Conservation (phyloP, 768 basidiomycete species). For the Polyporus arcularius region DNA sequence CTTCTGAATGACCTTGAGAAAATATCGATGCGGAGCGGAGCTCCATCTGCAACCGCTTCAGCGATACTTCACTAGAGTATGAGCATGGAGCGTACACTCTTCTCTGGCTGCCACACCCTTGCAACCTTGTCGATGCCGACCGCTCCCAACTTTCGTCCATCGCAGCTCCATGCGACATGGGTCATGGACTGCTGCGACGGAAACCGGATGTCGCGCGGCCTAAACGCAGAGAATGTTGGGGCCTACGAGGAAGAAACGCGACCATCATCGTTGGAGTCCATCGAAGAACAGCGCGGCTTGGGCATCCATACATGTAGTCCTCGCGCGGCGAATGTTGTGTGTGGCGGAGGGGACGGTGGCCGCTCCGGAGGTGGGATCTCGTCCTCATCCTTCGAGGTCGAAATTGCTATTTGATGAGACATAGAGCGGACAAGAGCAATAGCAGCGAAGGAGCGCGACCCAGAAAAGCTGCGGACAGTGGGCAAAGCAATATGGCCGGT, state of each 20-base stretch:
- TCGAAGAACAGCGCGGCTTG: constrained; percentile 1
- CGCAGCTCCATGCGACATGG: constrained; percentile 83
- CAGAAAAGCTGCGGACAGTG: neutral
- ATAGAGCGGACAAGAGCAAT: neutral
- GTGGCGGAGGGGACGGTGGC: constrained; percentile 70
- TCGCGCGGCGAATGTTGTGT: constrained; percentile 69
- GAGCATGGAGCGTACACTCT: constrained; percentile 47
- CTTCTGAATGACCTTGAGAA: constrained; percentile 73
- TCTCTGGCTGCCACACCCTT: constrained; percentile 77
- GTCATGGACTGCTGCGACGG: constrained; percentile 64
- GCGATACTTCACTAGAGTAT: neutral
- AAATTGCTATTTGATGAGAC: neutral
- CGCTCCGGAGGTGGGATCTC: constrained; percentile 37
- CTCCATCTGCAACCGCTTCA: constrained; percentile 58
- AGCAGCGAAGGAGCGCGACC: neutral
- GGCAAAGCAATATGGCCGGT: neutral
- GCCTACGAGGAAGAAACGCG: constrained; percentile 44
- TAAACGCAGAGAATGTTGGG: constrained; percentile 79
- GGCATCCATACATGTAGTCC: constrained; percentile 67
- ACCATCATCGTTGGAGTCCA: constrained; percentile 15
- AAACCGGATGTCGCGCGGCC: constrained; percentile 73
- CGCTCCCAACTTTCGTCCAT: constrained; percentile 79
- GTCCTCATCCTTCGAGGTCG: constrained; percentile 24
- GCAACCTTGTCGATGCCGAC: constrained; percentile 81
- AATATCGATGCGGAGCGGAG: constrained; percentile 63